Evolutionary conservation across 768 basidiomycete species (phyloP).

Genomic region (Phlegmacium glaucopus): DNA sequence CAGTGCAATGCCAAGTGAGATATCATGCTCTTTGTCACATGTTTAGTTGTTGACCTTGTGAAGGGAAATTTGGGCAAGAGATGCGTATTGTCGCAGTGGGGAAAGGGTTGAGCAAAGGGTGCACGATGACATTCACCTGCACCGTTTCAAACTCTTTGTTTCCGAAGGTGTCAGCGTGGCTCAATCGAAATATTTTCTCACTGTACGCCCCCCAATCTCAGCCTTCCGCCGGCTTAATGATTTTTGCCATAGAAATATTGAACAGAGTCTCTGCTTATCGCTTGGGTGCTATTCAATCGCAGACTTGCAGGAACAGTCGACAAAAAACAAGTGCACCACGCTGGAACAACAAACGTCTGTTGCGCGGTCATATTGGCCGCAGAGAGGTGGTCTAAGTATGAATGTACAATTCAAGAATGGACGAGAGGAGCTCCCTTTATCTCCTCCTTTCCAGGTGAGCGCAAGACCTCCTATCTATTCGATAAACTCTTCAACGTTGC

Average conservation of each 20-base stretch:
- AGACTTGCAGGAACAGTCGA: conserved; percentile 12
- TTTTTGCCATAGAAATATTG: conserved; percentile 4
- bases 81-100: conserved; percentile 21
- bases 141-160: conserved; percentile 18
- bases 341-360: conserved; percentile 20
- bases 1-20: background rate
- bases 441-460: conserved; percentile 38
- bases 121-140: conserved; percentile 20
- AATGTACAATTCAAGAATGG: conserved; percentile 26
- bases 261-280: conserved; percentile 37
- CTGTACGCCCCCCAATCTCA: background rate
- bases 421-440: conserved; percentile 31
- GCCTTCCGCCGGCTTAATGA: background rate
- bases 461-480: too few species aligned
- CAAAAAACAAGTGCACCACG: conserved; percentile 8
- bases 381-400: conserved; percentile 31
- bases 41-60: background rate
- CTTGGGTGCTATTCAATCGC: conserved; percentile 40
- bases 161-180: conserved; percentile 12
- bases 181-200: background rate
- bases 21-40: background rate
- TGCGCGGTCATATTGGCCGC: conserved; percentile 43
- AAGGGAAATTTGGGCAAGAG: conserved; percentile 12
- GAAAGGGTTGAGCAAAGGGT: conserved; percentile 15
- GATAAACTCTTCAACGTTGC: background rate